Percentiles rank a stretch among this genome's conserved stretches.
Conservation (phyloP, 495 filamentous ascomycete genomes). For the Podospora sp. region DNA sequence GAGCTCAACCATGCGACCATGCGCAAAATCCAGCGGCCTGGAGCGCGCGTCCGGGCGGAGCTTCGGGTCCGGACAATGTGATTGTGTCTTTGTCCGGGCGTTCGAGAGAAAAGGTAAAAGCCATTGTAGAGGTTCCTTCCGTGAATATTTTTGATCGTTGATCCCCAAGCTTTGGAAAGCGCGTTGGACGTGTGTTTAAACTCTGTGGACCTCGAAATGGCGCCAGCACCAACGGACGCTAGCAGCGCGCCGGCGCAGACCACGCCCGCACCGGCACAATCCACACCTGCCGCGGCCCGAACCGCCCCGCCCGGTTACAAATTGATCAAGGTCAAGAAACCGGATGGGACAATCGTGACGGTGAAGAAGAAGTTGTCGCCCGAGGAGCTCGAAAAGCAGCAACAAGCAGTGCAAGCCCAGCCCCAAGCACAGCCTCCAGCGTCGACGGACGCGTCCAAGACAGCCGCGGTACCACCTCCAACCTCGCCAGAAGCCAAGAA, state of each 20-base stretch:
- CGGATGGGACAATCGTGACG: slow-evolving; percentile 11
- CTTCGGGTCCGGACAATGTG: neutral
- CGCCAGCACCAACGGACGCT: neutral
- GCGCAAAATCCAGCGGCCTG: neutral
- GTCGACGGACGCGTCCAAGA: neutral
- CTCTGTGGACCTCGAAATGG: neutral
- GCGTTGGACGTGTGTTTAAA: slow-evolving; percentile 8
- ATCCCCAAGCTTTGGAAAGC: neutral
- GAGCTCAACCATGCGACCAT: neutral
- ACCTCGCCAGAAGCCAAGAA: slow-evolving; percentile 1
- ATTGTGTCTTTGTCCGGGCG: neutral
- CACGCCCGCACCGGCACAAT: too few species aligned
- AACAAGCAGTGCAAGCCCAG: slow-evolving; percentile 1
- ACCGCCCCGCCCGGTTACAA: slow-evolving; percentile 10
- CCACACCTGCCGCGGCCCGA: neutral
- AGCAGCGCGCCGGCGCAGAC: neutral
- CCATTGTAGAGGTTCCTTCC: neutral
- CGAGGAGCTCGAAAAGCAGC: slow-evolving; percentile 13
- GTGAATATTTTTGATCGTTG: neutral
- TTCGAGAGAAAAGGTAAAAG: neutral
- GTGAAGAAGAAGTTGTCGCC: slow-evolving; percentile 17
- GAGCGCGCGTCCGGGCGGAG: neutral
- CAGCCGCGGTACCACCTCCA: neutral
- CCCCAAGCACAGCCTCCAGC: neutral
- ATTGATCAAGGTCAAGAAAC: slow-evolving; percentile 16